These are phyloP conservation scores for Apiotrichum gamsii DNA, from an alignment of 1,284 basidiomycete species.

Conservation along the genomic window DNA sequence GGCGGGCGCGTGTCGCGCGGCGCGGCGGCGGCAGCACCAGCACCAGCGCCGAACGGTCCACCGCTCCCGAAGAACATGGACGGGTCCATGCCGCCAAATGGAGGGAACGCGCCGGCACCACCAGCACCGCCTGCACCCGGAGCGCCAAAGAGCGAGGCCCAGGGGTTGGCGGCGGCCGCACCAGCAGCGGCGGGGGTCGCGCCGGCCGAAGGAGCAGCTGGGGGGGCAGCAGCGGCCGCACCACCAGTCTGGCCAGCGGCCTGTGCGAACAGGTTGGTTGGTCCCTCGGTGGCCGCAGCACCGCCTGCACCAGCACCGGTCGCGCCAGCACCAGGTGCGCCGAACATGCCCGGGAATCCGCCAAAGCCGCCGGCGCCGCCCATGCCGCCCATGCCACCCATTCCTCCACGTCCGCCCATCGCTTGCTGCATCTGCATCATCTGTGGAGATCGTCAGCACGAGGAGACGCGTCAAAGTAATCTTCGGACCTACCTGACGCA, in stretches of 20 bases:
- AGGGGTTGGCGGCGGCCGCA: constrained; percentile 7
- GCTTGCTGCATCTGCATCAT: constrained; percentile 69
- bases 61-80: constrained; percentile 52
- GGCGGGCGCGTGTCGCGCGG: constrained; percentile 61
- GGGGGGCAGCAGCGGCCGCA: constrained; percentile 3
- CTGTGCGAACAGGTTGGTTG: constrained; percentile 39
- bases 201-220: constrained; percentile 3
- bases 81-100: constrained; percentile 41
- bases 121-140: constrained; percentile 16
- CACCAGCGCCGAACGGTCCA: constrained; percentile 17
- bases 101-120: constrained; percentile 24
- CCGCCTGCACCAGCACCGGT: constrained; percentile 22
- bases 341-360: constrained; percentile 29
- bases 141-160: constrained; percentile 10
- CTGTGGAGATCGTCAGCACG: constrained; percentile 35
- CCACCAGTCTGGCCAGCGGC: constrained; percentile 8
- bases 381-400: constrained; percentile 23
- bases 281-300: constrained; percentile 6
- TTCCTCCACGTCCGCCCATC: constrained; percentile 32
- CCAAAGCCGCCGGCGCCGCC: constrained; percentile 27
- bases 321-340: constrained; percentile 19
- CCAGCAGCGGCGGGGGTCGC: background rate
- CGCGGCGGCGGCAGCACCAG: constrained; percentile 28
- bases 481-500: constrained; percentile 29
- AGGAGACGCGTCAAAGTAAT: too few species aligned